These are phyloP conservation scores for Peniophora sp. DNA, from an alignment of 1,284 basidiomycete species.

Conservation along the genomic window DNA sequence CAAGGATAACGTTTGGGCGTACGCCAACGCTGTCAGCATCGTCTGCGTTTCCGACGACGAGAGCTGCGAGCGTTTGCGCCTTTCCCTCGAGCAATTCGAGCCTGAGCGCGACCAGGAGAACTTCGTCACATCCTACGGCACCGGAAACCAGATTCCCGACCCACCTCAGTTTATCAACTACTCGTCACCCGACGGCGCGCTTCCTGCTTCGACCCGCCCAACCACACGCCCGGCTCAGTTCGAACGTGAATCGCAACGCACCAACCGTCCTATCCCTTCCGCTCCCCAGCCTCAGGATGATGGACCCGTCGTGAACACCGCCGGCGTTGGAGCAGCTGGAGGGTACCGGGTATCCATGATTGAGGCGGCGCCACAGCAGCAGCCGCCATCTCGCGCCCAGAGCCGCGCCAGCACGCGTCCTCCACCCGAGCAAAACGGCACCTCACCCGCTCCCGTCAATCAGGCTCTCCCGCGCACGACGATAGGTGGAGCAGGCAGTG, in stretches of 20 bases:
- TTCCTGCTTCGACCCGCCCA: constrained; percentile 46
- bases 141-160: constrained; percentile 79
- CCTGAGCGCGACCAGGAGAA: constrained; percentile 77
- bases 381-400: constrained; percentile 18
- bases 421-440: constrained; percentile 9
- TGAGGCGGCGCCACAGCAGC: constrained; percentile 11
- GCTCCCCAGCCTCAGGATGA: constrained; percentile 29
- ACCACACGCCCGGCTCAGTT: constrained; percentile 53
- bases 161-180: constrained; percentile 80
- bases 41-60: constrained; percentile 96
- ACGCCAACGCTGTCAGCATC: constrained; percentile 91
- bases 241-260: constrained; percentile 46
- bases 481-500: constrained; percentile 1
- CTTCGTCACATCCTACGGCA: constrained; percentile 81
- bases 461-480: constrained; percentile 1
- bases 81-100: constrained; percentile 79
- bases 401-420: constrained; percentile 24
- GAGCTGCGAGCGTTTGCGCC: constrained; percentile 84
- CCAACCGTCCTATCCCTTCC: constrained; percentile 23
- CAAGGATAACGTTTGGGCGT: constrained; percentile 95
- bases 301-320: constrained; percentile 42
- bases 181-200: constrained; percentile 47
- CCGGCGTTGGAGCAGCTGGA: constrained; percentile 66
- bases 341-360: constrained; percentile 20
- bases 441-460: constrained; percentile 15